These are phyloP conservation scores for Rhizophagus prolifer DNA, from an alignment of 192 early-diverging fungal genomes.

Conservation along the genomic window DNA sequence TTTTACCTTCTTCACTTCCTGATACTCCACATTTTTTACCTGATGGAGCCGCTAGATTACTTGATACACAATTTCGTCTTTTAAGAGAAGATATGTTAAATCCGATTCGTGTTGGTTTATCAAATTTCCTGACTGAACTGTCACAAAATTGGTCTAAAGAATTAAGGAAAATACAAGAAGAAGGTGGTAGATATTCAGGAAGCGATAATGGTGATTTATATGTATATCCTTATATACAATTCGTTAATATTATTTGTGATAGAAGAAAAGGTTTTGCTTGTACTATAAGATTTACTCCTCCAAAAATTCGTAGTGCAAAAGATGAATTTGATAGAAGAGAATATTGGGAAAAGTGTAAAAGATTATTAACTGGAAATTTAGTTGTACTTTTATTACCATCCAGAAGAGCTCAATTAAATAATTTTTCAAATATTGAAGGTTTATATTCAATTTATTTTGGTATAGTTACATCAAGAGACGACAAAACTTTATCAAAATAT, in stretches of 20 bases:
- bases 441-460: conserved; percentile 29
- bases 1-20: conserved; percentile 44
- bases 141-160: conserved; percentile 13
- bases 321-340: no score
- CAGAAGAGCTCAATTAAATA: background rate
- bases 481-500: conserved; percentile 30
- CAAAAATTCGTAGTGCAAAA: no score
- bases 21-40: conserved; percentile 49
- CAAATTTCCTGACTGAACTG: conserved; percentile 34
- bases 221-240: no score
- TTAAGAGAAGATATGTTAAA: conserved; percentile 59
- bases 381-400: conserved; percentile 39
- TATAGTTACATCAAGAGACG: conserved; percentile 36
- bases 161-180: conserved; percentile 12
- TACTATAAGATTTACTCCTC: no score
- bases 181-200: no score
- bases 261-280: no score
- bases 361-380: conserved; percentile 34
- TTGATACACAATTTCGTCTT: conserved; percentile 62
- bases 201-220: no score
- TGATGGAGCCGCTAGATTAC: conserved; percentile 43
- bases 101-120: conserved; percentile 43
- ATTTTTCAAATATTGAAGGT: background rate
- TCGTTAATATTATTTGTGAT: no score
- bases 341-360: no score